phyloP scores from a whole-genome alignment of 2,329 filamentous ascomycete species.

The Aspergillus ochraceoroseus region DNA sequence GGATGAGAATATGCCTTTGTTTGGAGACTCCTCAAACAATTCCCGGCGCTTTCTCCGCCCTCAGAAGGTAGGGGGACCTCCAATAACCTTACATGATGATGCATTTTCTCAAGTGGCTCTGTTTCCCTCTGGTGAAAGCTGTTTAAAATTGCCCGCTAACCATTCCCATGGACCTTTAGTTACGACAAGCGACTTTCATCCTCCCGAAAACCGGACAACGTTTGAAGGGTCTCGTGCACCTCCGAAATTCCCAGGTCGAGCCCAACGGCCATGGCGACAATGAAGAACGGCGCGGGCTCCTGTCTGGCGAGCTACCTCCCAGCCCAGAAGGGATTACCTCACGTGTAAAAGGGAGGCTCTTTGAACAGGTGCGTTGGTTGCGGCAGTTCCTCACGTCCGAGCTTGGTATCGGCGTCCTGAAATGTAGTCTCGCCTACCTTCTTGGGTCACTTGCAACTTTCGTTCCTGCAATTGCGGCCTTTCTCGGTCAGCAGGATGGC shows the following conservation, averaged over 20 bases:
- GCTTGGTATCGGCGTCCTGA: constrained; percentile 73
- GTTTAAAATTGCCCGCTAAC: constrained; percentile 4
- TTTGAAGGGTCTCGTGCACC: constrained; percentile 70
- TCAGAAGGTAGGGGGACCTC: constrained; percentile 27
- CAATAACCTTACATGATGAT: constrained; percentile 2
- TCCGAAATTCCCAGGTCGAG: constrained; percentile 53
- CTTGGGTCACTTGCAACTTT: constrained; percentile 84
- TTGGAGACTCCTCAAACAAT: constrained; percentile 29
- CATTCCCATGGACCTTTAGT: constrained; percentile 41
- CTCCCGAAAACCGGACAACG: constrained; percentile 82
- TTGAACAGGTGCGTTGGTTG: constrained; percentile 38
- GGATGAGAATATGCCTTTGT: constrained; percentile 28
- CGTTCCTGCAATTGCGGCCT: constrained; percentile 63
- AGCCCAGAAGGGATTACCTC: constrained; percentile 15
- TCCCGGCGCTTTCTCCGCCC: constrained; percentile 33
- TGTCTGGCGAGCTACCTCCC: constrained; percentile 25
- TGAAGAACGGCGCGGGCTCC: constrained; percentile 38
- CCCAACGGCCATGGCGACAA: constrained; percentile 27
- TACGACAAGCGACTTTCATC: constrained; percentile 81
- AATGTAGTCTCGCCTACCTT: constrained; percentile 86
- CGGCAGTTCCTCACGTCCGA: constrained; percentile 64
- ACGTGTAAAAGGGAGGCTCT: constrained; percentile 28
- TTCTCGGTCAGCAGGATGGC: constrained; percentile 78
- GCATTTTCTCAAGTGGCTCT: not conserved
- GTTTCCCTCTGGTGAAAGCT: not conserved